A percentile compares a stretch with the other conserved stretches of the same genome.
Conservation (phyloP, 305 asterid genomes). For the Fraxinus velutina region DNA sequence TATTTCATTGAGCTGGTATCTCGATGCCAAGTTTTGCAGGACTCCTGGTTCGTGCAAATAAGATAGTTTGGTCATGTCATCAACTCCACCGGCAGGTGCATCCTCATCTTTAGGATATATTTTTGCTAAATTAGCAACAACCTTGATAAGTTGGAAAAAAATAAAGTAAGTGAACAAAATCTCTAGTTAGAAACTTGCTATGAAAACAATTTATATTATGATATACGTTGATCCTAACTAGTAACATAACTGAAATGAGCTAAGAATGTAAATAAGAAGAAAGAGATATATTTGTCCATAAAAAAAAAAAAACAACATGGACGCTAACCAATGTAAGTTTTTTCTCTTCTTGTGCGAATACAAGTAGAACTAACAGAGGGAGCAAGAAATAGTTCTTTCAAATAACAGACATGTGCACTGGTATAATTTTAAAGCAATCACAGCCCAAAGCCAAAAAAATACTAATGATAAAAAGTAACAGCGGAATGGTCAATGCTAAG, state of each 20-base stretch:
- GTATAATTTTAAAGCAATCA: not conserved
- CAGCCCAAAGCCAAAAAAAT: not conserved
- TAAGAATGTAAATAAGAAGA: not conserved
- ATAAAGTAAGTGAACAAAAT: constrained; percentile 13
- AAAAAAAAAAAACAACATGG: not conserved
- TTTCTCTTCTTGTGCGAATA: constrained; percentile 1
- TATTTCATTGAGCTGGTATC: constrained; percentile 73
- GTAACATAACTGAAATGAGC: not conserved
- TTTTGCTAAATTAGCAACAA: constrained; percentile 42
- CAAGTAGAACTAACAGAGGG: constrained; percentile 1
- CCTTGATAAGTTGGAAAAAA: constrained; percentile 35
- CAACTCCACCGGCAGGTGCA: constrained; percentile 67
- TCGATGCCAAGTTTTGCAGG: constrained; percentile 58
- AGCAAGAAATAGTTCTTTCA: not conserved
- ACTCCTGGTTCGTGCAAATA: constrained; percentile 82
- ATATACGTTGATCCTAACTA: not conserved
- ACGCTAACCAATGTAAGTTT: not conserved
- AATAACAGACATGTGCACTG: not conserved
- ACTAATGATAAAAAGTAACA: not conserved
- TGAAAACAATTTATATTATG: not conserved
- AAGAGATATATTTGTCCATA: not conserved
- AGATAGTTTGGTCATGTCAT: constrained; percentile 75
- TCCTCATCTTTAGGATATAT: constrained; percentile 69
- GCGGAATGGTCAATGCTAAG: not conserved
- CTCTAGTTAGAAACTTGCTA: constrained; percentile 5